Conservation (phyloP, 2,329 filamentous ascomycete genomes). For the Blastomyces parvus region DNA sequence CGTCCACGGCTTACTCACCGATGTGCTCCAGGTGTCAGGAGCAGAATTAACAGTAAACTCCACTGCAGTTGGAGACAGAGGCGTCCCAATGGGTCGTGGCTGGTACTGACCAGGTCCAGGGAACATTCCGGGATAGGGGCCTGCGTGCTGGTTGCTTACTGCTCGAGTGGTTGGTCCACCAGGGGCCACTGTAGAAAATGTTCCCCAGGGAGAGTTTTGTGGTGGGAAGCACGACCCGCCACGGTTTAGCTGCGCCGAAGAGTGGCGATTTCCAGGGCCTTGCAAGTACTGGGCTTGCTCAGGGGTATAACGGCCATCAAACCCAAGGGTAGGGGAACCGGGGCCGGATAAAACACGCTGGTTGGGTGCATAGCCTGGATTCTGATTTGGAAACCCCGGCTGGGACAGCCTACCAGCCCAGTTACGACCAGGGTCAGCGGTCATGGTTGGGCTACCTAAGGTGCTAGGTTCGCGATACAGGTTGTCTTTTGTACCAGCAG, state of each 20-base stretch:
- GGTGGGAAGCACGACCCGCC: constrained; percentile 27
- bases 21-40: constrained; percentile 27
- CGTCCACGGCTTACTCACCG: constrained; percentile 43
- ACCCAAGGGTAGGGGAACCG: constrained; percentile 23
- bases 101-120: constrained; percentile 36
- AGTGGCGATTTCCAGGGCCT: constrained; percentile 23
- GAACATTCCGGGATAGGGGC: constrained; percentile 30
- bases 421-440: constrained; percentile 24
- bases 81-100: constrained; percentile 52
- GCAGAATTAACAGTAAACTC: constrained; percentile 51
- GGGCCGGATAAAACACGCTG: constrained; percentile 29
- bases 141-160: constrained; percentile 23
- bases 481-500: constrained; percentile 20
- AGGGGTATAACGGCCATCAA: constrained; percentile 23
- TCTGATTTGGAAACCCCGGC: constrained; percentile 17
- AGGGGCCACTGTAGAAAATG: constrained; percentile 22
- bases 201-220: constrained; percentile 27
- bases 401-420: constrained; percentile 23
- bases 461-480: constrained; percentile 21
- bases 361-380: constrained; percentile 19
- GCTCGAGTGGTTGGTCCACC: constrained; percentile 22
- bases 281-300: constrained; percentile 27
- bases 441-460: constrained; percentile 17
- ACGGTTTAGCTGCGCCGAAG: constrained; percentile 26
- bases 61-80: constrained; percentile 62